Conservation (phyloP, 305 asterid genomes). For the Fraxinus baroniana region DNA sequence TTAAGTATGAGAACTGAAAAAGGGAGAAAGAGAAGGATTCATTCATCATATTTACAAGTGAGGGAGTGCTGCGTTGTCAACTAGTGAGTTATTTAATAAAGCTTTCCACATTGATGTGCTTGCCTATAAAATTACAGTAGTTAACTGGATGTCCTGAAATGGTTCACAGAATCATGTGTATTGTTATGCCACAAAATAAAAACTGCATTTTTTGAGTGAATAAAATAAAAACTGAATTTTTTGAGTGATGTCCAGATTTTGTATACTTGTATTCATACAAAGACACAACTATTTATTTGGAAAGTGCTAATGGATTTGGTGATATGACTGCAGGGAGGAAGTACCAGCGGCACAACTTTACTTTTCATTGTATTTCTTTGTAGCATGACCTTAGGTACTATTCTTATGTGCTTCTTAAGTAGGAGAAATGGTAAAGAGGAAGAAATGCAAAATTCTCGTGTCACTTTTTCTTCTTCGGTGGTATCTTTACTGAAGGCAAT, state of each 20-base stretch:
- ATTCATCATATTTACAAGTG: not conserved
- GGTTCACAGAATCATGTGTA: not conserved
- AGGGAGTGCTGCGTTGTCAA: not conserved
- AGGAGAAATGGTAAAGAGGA: conserved; percentile 66
- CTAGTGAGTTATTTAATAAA: not conserved
- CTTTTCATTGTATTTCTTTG: conserved; percentile 71
- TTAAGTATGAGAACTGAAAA: not conserved
- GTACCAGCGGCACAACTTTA: conserved; percentile 71
- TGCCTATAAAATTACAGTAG: not conserved
- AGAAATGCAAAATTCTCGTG: conserved; percentile 37
- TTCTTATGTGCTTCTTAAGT: conserved; percentile 83
- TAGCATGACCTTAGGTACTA: conserved; percentile 68
- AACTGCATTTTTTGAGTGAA: not conserved
- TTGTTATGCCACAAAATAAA: not conserved
- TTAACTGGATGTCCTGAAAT: not conserved
- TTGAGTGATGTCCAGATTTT: conserved; percentile 1
- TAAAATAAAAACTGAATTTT: too few species aligned
- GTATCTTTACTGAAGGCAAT: conserved; percentile 57
- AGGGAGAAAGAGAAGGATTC: not conserved
- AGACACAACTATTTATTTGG: not conserved
- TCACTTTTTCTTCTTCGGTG: conserved; percentile 50
- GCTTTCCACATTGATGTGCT: not conserved
- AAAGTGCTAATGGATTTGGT: conserved; percentile 15
- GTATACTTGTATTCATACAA: not conserved
- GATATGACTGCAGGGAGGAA: conserved; percentile 68